Evolutionary conservation across 208 protist genomes (phyloP).

Genomic region (Acanthamoeba sp.): DNA sequence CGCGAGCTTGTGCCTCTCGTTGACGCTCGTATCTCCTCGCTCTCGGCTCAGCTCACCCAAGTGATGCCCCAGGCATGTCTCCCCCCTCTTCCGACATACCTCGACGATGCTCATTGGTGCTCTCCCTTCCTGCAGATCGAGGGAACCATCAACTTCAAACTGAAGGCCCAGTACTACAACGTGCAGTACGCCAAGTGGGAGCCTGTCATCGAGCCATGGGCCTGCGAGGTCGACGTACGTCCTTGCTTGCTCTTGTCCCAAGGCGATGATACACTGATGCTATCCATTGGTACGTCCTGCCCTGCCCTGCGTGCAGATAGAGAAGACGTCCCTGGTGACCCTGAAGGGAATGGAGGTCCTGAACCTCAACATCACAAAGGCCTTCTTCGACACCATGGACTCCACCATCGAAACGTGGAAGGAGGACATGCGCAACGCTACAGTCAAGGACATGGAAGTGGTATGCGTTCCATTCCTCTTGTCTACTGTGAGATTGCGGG

Average conservation of each 20-base stretch:
- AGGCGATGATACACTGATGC: too few species aligned
- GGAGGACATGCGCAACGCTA: conserved; percentile 8
- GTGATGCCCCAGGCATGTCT: conserved; percentile 10
- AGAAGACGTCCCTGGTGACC: conserved; percentile 23
- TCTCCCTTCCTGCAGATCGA: conserved; percentile 5
- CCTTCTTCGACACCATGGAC: conserved; percentile 75
- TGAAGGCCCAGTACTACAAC: conserved; percentile 71
- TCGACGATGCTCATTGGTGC: neutral
- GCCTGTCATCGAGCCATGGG: conserved; percentile 68
- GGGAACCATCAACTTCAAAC: conserved; percentile 38
- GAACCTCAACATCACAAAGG: conserved; percentile 73
- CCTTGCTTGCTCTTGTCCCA: too few species aligned
- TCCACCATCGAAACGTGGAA: conserved; percentile 68
- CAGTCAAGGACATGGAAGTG: conserved; percentile 56
- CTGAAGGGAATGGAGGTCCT: conserved; percentile 16
- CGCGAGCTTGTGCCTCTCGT: conserved; percentile 49
- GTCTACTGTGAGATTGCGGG: neutral
- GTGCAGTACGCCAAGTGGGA: conserved; percentile 71
- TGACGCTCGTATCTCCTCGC: conserved; percentile 24
- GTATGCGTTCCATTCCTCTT: neutral
- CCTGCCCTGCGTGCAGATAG: conserved; percentile 55
- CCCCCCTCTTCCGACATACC: neutral
- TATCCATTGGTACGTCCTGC: too few species aligned
- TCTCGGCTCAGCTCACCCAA: conserved; percentile 51
- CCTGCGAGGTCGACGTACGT: conserved; percentile 42